Conservation (phyloP, 2,329 filamentous ascomycete species). For the Ophiocordyceps camponoti-floridani region DNA sequence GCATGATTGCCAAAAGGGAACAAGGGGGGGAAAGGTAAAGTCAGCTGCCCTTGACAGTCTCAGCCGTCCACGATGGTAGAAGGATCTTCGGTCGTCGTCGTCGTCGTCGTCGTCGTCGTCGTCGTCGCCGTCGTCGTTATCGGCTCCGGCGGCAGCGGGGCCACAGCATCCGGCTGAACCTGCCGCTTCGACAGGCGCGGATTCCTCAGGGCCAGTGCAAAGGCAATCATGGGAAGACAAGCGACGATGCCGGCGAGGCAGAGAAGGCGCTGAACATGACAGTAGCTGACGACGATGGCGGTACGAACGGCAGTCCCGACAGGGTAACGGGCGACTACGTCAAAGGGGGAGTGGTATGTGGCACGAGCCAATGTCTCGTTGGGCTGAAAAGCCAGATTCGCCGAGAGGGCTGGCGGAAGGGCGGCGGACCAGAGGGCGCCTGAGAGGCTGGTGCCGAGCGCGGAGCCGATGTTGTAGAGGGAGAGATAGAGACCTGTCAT, state of each 20-base stretch:
- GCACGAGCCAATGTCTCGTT: conserved; percentile 16
- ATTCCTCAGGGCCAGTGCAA: conserved; percentile 24
- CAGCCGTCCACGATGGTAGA: no score
- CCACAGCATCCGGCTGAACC: conserved; percentile 6
- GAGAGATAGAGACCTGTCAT: conserved; percentile 20
- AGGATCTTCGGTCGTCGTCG: no score
- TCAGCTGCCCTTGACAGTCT: no score
- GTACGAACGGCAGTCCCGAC: conserved; percentile 24
- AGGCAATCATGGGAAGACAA: conserved; percentile 26
- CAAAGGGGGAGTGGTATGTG: conserved; percentile 20
- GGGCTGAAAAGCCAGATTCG: conserved; percentile 15
- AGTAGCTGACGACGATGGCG: conserved; percentile 26
- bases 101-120: no score
- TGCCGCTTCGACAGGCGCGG: conserved; percentile 22
- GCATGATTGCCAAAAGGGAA: background rate
- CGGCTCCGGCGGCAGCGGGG: background rate
- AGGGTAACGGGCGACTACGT: conserved; percentile 13
- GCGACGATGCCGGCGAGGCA: conserved; percentile 26
- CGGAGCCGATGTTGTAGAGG: conserved; percentile 22
- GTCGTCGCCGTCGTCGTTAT: no score
- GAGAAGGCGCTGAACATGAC: conserved; percentile 24
- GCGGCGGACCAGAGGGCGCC: conserved; percentile 25
- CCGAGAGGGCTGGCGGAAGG: conserved; percentile 13
- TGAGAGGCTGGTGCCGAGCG: conserved; percentile 20
- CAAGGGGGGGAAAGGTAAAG: background rate